Conservation (phyloP, 345 rosid species). For the Gossypium thurberi region DNA sequence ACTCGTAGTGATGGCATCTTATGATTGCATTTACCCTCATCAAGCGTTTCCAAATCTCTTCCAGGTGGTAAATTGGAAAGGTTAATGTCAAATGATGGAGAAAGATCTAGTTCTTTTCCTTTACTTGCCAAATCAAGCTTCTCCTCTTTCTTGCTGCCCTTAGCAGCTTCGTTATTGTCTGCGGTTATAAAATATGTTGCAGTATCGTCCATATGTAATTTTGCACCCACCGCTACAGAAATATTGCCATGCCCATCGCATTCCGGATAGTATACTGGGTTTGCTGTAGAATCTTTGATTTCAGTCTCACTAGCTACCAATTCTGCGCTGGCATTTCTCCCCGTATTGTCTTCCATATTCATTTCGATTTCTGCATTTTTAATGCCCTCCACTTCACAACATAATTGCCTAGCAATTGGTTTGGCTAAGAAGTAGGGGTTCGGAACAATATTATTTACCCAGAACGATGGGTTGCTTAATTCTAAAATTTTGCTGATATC, state of each 20-base stretch:
- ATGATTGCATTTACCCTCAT: conserved; percentile 22
- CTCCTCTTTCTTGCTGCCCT: conserved; percentile 19
- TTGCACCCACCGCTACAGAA: conserved; percentile 9
- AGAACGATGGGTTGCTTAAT: conserved; percentile 1
- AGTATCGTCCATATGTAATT: conserved; percentile 6
- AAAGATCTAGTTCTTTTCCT: conserved; percentile 13
- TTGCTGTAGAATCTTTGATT: conserved; percentile 9
- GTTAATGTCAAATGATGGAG: conserved; percentile 8
- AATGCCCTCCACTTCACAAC: conserved; percentile 2
- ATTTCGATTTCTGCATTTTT: conserved; percentile 14
- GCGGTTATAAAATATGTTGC: conserved; percentile 3
- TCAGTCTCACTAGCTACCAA: conserved; percentile 17
- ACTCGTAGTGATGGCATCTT: conserved; percentile 13
- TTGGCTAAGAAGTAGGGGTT: conserved; percentile 25
- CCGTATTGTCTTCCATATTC: conserved; percentile 1
- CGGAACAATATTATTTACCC: conserved; percentile 18
- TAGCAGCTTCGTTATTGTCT: conserved; percentile 14
- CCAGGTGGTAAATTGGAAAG: conserved; percentile 21
- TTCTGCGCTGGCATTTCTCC: conserved; percentile 9
- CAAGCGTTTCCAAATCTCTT: conserved; percentile 21
- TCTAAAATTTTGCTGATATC: conserved; percentile 14
- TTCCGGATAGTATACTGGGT: conserved; percentile 13
- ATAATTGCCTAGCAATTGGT: conserved; percentile 20
- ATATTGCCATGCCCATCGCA: conserved; percentile 19
- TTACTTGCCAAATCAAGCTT: conserved; percentile 17